Evolutionary conservation across 176 grass and related monocot genomes (phyloP), one percentile per base, ranked within the genome.

Genomic region (Pontederia paniculata): DNA sequence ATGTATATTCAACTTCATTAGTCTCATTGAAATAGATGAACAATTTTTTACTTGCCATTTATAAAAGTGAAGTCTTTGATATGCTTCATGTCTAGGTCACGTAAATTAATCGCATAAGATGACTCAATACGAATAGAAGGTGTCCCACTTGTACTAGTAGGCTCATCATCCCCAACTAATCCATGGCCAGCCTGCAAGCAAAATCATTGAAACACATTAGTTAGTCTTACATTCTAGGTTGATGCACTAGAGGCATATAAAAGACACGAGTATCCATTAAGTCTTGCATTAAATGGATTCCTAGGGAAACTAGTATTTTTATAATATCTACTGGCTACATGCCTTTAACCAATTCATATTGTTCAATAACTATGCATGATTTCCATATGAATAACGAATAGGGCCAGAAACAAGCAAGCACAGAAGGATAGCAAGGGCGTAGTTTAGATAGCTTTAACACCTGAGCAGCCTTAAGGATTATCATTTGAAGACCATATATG

Each of bases 1-100:
- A 12, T 37, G 6, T 9, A 57, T 28, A 13, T 57, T 8, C 12
- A 8, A 5, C 48, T 15, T 9, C 2, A 25, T 42, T 58, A 9
- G 5, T 8, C 54, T 54, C 65, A 31, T 42, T 10, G 9, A 68
- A 43, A 59, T 17, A 17, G 45, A 51, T 60, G 9, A 11, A 43
- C 6, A 44, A 21, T 72, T 65, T 42, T 57, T 75, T 77, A 62
- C 72, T 85, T 79, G 89, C 86, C 91, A 84, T 97, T 79, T 47
- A 97, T 82, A 80, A 97, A 97, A 50, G 76, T 89, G 67, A 90
- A 97, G 81, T 90, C 86, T 47, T 97, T 97, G 50, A 97, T 78
- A 67, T 90, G 77, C 76, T 86, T 97, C 21, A 89, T 79, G 49
- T 84, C 83, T 70, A 97, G 63, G 65, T 75, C 65, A 48, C 52